Evolutionary conservation across 495 filamentous ascomycete genomes (phyloP).

Genomic region (Polyplosphaeria fusca): DNA sequence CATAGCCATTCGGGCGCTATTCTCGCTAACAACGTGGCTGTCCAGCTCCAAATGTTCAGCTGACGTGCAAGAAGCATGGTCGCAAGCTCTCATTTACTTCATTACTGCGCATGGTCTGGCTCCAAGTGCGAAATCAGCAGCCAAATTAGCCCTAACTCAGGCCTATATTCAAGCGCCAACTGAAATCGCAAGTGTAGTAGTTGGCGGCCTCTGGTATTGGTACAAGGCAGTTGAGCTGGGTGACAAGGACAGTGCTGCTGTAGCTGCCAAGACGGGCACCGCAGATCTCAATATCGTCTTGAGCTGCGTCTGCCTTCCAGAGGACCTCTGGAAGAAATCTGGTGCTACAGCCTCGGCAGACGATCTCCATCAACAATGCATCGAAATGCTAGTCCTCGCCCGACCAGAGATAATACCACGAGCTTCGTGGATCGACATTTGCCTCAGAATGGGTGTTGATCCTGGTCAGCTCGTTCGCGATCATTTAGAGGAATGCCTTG

Average conservation of each 20-base stretch:
- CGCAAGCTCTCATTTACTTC: conserved; percentile 75
- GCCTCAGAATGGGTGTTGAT: conserved; percentile 72
- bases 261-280: conserved; percentile 62
- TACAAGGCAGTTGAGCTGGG: conserved; percentile 57
- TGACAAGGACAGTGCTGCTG: conserved; percentile 75
- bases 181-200: conserved; percentile 56
- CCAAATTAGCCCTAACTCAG: conserved; percentile 54
- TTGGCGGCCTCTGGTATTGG: conserved; percentile 82
- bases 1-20: conserved; percentile 72
- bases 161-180: conserved; percentile 56
- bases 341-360: conserved; percentile 41
- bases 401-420: conserved; percentile 73
- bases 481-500: conserved; percentile 50
- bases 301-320: conserved; percentile 63
- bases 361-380: conserved; percentile 48
- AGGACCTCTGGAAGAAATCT: conserved; percentile 42
- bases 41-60: conserved; percentile 7
- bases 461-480: conserved; percentile 70
- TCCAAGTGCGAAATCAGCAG: conserved; percentile 56
- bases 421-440: conserved; percentile 82
- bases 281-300: conserved; percentile 61
- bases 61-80: conserved; percentile 58
- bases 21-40: conserved; percentile 52
- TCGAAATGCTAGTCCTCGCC: conserved; percentile 73
- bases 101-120: conserved; percentile 60